These are phyloP conservation scores for Acorus calamus DNA, from an alignment of 106 monocot species.

Conservation along the genomic window DNA sequence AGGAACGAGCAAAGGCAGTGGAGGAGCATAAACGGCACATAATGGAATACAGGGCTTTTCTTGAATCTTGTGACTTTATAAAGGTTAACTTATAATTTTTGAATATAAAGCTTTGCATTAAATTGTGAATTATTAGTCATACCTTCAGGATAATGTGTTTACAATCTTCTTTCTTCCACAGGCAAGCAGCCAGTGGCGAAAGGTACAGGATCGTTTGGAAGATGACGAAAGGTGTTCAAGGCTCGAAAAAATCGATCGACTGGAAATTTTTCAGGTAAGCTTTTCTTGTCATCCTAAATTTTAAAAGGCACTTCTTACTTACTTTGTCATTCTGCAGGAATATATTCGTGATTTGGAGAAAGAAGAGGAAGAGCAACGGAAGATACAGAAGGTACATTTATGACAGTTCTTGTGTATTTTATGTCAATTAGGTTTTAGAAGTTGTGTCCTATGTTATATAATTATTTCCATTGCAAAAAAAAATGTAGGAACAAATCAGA, in stretches of 20 bases:
- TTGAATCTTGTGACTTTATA: conserved; percentile 91
- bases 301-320: background rate
- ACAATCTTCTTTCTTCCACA: conserved; percentile 10
- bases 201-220: conserved; percentile 84
- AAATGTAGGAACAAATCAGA: conserved; percentile 56
- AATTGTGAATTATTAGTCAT: background rate
- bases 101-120: background rate
- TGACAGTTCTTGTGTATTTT: background rate
- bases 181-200: conserved; percentile 88
- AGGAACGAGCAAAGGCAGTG: conserved; percentile 82
- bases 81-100: conserved; percentile 35
- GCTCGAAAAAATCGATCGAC: conserved; percentile 85
- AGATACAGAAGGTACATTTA: conserved; percentile 61
- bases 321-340: conserved; percentile 49
- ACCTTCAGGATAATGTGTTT: background rate
- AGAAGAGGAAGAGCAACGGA: conserved; percentile 90
- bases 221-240: conserved; percentile 89
- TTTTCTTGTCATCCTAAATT: conserved; percentile 1
- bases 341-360: conserved; percentile 87
- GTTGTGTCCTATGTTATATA: background rate
- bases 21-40: conserved; percentile 82
- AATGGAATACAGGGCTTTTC: conserved; percentile 70
- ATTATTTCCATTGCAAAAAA: background rate
- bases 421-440: background rate
- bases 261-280: conserved; percentile 87